A percentile compares a stretch with the other conserved stretches of the same genome.
Evolutionary conservation across 2,329 filamentous ascomycete species (phyloP).

Genomic region (Aspergillus pseudonomiae): DNA sequence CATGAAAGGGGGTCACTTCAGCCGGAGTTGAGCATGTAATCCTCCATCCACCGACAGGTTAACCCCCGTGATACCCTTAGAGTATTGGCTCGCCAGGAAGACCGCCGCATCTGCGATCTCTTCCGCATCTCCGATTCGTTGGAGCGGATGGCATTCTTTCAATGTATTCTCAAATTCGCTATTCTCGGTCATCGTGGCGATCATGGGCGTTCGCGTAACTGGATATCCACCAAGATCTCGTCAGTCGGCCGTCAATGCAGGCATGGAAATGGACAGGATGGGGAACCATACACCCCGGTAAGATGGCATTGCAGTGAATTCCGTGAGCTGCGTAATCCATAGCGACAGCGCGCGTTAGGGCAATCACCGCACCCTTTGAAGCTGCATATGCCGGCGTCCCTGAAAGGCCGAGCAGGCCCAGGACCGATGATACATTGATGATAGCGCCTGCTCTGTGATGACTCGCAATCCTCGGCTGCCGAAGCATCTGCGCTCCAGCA

Average conservation of each 20-base stretch:
- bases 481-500: not conserved
- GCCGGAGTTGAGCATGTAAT: not conserved
- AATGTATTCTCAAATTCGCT: not conserved
- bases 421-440: not conserved
- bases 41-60: not conserved
- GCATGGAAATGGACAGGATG: not conserved
- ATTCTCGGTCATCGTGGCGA: not conserved
- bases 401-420: not conserved
- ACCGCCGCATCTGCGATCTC: not conserved
- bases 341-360: constrained; percentile 9
- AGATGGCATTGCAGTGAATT: constrained; percentile 16
- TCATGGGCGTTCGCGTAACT: not conserved
- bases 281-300: constrained; percentile 14
- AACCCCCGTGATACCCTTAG: not conserved
- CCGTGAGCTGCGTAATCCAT: constrained; percentile 15
- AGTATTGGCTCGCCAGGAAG: not conserved
- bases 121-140: not conserved
- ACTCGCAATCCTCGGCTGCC: not conserved
- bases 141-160: not conserved
- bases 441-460: not conserved
- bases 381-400: constrained; percentile 6
- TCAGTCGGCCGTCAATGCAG: not conserved
- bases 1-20: not conserved
- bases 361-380: constrained; percentile 25
- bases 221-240: not conserved